Evolutionary conservation across 345 rosid genomes (phyloP).

Genomic region (Eucalyptus polyanthemos): DNA sequence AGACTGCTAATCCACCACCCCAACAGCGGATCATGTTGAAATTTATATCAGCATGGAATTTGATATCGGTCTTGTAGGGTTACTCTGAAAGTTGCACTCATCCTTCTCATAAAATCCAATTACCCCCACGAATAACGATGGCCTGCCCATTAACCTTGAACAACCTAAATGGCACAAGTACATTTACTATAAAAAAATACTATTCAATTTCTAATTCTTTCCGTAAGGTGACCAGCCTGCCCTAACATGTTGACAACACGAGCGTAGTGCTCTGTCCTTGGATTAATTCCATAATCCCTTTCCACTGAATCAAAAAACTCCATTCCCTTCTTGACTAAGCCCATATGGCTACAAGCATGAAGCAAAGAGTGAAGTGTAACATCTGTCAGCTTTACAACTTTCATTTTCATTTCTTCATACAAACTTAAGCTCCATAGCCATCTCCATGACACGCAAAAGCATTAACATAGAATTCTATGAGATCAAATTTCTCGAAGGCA

Average conservation of each 20-base stretch:
- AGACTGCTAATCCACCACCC: conserved; percentile 92
- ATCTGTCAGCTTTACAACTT: conserved; percentile 63
- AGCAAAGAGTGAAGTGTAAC: conserved; percentile 74
- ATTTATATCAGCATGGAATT: conserved; percentile 96
- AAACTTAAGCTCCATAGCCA: conserved; percentile 33
- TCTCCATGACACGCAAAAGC: conserved; percentile 82
- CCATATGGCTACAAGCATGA: conserved; percentile 90
- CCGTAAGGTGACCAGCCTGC: conserved; percentile 51
- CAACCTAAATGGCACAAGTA: conserved; percentile 25
- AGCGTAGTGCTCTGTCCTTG: conserved; percentile 69
- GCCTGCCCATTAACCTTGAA: conserved; percentile 86
- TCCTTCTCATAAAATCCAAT: conserved; percentile 90
- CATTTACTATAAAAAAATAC: not conserved
- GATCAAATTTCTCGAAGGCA: conserved; percentile 43
- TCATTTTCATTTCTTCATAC: conserved; percentile 52
- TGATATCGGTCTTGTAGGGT: conserved; percentile 74
- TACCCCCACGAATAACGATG: conserved; percentile 82
- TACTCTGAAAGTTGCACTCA: conserved; percentile 65
- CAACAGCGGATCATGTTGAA: conserved; percentile 93
- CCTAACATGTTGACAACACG: conserved; percentile 87
- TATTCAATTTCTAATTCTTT: not conserved
- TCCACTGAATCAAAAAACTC: conserved; percentile 53
- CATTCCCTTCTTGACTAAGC: conserved; percentile 60
- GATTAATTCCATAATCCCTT: conserved; percentile 39
- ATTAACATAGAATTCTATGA: conserved; percentile 92